Percentiles rank a stretch among this genome's conserved stretches.
phyloP scores from a whole-genome alignment of 2,329 filamentous ascomycete genomes.

The Pseudofabraea citricarpa region DNA sequence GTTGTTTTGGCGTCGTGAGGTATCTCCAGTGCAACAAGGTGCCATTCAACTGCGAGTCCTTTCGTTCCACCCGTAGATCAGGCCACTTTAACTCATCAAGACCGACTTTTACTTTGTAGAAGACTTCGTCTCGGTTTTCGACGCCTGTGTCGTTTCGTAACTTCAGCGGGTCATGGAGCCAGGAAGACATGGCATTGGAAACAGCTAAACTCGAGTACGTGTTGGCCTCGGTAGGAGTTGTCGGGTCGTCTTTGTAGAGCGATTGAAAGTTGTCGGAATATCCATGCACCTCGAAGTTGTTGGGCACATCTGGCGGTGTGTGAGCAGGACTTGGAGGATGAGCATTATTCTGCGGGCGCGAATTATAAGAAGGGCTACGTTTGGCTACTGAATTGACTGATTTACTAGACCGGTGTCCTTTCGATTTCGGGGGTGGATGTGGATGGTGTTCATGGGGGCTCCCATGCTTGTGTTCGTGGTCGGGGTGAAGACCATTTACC shows the following conservation, averaged over 20 bases:
- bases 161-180: conserved; percentile 70
- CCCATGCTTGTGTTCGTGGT: conserved; percentile 48
- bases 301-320: conserved; percentile 60
- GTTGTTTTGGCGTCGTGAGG: conserved; percentile 41
- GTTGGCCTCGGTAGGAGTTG: conserved; percentile 64
- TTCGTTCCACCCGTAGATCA: conserved; percentile 22
- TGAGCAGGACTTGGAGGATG: conserved; percentile 73
- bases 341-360: conserved; percentile 50
- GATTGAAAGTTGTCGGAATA: conserved; percentile 74
- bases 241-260: conserved; percentile 61
- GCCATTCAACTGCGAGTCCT: conserved; percentile 15
- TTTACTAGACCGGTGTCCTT: conserved; percentile 75
- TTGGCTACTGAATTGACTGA: conserved; percentile 69
- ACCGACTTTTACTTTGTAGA: conserved; percentile 42
- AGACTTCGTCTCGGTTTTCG: conserved; percentile 59
- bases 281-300: conserved; percentile 59
- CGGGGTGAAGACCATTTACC: conserved; percentile 58
- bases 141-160: conserved; percentile 65
- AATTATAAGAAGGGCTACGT: conserved; percentile 58
- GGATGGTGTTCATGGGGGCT: conserved; percentile 44
- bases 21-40: conserved; percentile 66
- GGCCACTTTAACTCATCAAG: conserved; percentile 22
- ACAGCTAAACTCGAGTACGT: conserved; percentile 72
- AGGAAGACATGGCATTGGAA: conserved; percentile 68
- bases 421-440: conserved; percentile 62